phyloP scores from a whole-genome alignment of 2,329 filamentous ascomycete species.

The Epichloe elymi region DNA sequence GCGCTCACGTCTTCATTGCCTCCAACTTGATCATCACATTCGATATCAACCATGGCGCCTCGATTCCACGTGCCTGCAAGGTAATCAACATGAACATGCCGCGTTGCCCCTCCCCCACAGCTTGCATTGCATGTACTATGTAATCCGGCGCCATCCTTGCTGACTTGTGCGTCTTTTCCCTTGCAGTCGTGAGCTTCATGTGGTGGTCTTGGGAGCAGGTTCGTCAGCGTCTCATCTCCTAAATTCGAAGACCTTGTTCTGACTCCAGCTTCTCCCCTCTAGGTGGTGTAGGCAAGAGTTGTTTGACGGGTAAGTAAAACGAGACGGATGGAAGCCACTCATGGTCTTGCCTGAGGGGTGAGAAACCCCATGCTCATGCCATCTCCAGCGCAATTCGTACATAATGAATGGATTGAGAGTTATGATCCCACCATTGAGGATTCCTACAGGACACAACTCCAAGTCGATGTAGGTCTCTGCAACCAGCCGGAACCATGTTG shows the following conservation, averaged over 20 bases:
- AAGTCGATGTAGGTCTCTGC: slow-evolving; percentile 62
- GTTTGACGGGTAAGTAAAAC: slow-evolving; percentile 59
- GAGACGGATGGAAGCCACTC: neutral
- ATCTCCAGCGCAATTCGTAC: slow-evolving; percentile 69
- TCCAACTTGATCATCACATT: neutral
- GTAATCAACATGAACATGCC: neutral
- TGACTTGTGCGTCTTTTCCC: neutral
- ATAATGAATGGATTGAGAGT: slow-evolving; percentile 87
- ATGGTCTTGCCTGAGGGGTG: neutral
- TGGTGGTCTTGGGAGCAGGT: slow-evolving; percentile 73
- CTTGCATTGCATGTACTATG: neutral
- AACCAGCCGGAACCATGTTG: neutral
- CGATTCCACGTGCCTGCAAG: slow-evolving; percentile 8
- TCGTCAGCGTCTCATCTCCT: slow-evolving; percentile 17
- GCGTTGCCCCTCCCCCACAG: neutral
- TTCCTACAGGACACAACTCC: slow-evolving; percentile 59
- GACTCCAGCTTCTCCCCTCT: slow-evolving; percentile 15
- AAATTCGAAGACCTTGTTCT: slow-evolving; percentile 13
- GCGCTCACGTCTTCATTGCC: neutral
- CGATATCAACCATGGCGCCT: slow-evolving; percentile 5
- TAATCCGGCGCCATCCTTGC: neutral
- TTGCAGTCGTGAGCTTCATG: slow-evolving; percentile 63
- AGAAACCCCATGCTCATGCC: slow-evolving; percentile 1
- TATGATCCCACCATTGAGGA: slow-evolving; percentile 72
- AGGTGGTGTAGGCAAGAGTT: slow-evolving; percentile 89